Base-by-base conservation (phyloP, 768 basidiomycete species). In the Strobilomyces echinocephalus region DNA sequence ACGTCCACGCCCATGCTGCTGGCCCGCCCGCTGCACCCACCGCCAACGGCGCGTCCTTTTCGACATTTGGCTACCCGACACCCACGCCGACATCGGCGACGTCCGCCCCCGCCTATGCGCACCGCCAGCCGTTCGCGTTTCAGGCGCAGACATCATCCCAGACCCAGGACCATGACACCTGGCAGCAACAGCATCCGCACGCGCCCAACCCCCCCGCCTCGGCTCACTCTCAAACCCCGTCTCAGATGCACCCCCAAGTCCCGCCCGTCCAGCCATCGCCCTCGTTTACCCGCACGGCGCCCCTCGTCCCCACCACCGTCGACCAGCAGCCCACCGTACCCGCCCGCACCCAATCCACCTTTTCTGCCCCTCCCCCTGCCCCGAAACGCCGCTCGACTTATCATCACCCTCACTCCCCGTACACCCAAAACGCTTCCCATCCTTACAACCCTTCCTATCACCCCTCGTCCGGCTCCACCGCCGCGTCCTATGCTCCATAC, bases 281-380 rank as follows among this genome's bases (percentile, higher is more conserved):
- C 16, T 59, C 61, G 8, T 68, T 59, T 51, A 48, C 67, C 1
- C 64, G 67, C 38, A 58, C 67, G 14, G 66, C 68, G 0, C 64
- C 68, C 3, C 52, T 68, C 49, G 64, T 68, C 1, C 69, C 67
- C 33, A 68, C 66, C 7, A 64, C 63, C 41, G 61, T 65, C 55
- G 65, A 66, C n/a, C 39, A 60, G 2, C 57, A 59, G 26, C 15
- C 26, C 16, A 7, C 54, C 8, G 53, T 46, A 8, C 50, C 51
- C 14, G 28, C 56, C 4, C 66, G 53, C 34, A 24, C 53, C 2
- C 10, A 40, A 26, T 48, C 57, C 15, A 48, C 56, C 6, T 65
- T 61, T 16, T 55, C 51, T n/a, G 36, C 53, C 5, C 54, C 57
- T 24, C 46, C 51, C 4, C 54, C 57, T 24, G 46, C 51, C 12